These are phyloP conservation scores for Flaveria robusta DNA, from an alignment of 129 eudicot species.

Conservation along the genomic window DNA sequence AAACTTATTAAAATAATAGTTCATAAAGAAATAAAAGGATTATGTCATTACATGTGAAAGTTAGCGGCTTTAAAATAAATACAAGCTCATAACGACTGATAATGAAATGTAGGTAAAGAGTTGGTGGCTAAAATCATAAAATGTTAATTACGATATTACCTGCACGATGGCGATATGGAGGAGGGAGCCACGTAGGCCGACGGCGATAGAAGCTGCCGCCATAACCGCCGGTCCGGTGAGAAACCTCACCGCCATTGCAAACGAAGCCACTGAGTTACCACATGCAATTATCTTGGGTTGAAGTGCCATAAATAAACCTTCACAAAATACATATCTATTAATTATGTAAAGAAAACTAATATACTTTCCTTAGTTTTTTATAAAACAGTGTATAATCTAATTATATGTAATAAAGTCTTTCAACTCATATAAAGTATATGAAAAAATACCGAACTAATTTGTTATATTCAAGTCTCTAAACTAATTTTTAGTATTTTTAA, in stretches of 20 bases:
- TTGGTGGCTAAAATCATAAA: constrained; percentile 27
- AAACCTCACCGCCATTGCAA: constrained; percentile 96
- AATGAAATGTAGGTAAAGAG: constrained; percentile 34
- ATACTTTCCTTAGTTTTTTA: too few relatives aligned
- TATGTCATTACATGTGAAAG: constrained; percentile 25
- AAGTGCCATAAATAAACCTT: constrained; percentile 98
- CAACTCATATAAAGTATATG: too few relatives aligned
- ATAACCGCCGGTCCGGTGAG: constrained; percentile 95
- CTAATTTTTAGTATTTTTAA: too few relatives aligned
- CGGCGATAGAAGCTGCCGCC: constrained; percentile 94
- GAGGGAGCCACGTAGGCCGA: constrained; percentile 89
- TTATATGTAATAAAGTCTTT: too few relatives aligned
- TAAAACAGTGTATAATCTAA: too few relatives aligned
- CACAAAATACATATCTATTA: not conserved
- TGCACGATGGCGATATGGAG: constrained; percentile 88
- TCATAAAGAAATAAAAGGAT: not conserved
- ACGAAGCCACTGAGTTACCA: constrained; percentile 83
- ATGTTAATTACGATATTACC: constrained; percentile 40
- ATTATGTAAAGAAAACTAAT: too few relatives aligned
- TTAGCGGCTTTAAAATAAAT: constrained; percentile 9
- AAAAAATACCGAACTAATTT: too few relatives aligned
- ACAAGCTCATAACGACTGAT: constrained; percentile 3
- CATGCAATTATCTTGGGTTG: constrained; percentile 98
- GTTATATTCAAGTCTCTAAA: too few relatives aligned
- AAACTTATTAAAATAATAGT: not conserved